Evolutionary conservation across 1,284 basidiomycete species (phyloP), one percentile per base, ranked within the genome.

Genomic region (Microbotryomycetes sp.): DNA sequence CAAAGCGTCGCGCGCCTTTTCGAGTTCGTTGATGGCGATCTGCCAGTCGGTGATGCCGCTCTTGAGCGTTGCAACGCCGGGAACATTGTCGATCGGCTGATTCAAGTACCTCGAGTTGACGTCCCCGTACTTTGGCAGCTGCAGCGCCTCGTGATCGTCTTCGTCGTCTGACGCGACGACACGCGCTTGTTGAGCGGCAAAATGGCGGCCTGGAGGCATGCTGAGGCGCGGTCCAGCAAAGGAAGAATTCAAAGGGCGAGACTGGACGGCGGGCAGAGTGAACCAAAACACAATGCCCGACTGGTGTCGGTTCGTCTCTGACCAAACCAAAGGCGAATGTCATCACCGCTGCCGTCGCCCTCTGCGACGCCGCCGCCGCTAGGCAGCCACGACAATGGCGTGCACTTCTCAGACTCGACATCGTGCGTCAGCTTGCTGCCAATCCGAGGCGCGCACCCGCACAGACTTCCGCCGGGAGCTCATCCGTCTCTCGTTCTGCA

Each of bases 41-140:
- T 30, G 41, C 15, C 63, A 46, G 7, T 54, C 31, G 2, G 23
- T 30, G 18, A 57, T 16, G 50, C 61, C 26, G 5, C 6, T 4
- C 27, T 56, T 54, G 16, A 66, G 35, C 29, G 53, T 55, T 3
- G 50, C 21, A 13, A 57, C 59, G 23, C 59, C 61, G 28, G 60
- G 59, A 18, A 46, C 29, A 5, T 47, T 21, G 54, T 68, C 60
- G 59, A 68, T 27, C 1, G 59, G 54, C 21, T 51, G 31, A 64
- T 68, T 68, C 26, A 66, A 52, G 55, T 63, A 66, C 31, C 59
- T 48, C 11, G 11, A 5, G 16, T 52, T 13, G 23, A 57, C 45
- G 6, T 54, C 50, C 4, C 23, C n/a, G 28, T 27, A 51, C 41
- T 64, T 59, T 16, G 55, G 24, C 45, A 60, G 59, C 56, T 59